phyloP scores from a whole-genome alignment of 306 rosid genomes.

The Rosa chinensis region DNA sequence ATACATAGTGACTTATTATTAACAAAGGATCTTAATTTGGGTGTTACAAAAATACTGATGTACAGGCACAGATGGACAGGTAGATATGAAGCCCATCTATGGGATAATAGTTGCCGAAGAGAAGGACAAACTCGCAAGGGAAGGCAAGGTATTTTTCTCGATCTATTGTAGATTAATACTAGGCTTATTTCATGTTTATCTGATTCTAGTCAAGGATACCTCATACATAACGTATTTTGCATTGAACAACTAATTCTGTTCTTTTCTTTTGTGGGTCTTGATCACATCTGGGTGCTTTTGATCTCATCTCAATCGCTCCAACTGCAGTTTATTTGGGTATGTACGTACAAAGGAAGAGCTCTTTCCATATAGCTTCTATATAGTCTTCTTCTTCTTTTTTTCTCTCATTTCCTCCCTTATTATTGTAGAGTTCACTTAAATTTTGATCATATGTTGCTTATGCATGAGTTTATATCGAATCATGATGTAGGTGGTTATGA shows the following conservation, averaged over 20 bases:
- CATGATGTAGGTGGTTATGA: slow-evolving; percentile 76
- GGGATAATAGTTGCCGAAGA: slow-evolving; percentile 97
- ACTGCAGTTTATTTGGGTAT: slow-evolving; percentile 83
- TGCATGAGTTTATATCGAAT: not conserved
- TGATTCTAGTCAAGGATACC: not conserved
- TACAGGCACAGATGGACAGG: slow-evolving; percentile 95
- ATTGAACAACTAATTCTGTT: slow-evolving; percentile 21
- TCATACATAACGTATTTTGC: not conserved
- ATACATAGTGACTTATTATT: not conserved
- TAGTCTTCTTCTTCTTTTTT: not conserved
- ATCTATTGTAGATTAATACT: not conserved
- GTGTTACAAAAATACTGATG: not conserved
- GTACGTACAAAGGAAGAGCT: slow-evolving; percentile 22
- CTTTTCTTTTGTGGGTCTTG: slow-evolving; percentile 10
- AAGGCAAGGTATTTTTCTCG: slow-evolving; percentile 66
- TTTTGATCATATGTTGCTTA: not conserved
- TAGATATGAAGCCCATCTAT: slow-evolving; percentile 90
- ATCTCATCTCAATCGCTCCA: slow-evolving; percentile 29
- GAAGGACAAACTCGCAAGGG: slow-evolving; percentile 98
- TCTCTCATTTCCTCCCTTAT: not conserved
- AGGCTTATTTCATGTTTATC: not conserved
- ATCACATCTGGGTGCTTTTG: slow-evolving; percentile 21
- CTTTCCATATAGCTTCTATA: not conserved
- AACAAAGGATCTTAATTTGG: not conserved
- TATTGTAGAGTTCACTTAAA: not conserved